Conservation (phyloP, 2,329 filamentous ascomycete genomes). For the Talaromyces atroroseus region DNA sequence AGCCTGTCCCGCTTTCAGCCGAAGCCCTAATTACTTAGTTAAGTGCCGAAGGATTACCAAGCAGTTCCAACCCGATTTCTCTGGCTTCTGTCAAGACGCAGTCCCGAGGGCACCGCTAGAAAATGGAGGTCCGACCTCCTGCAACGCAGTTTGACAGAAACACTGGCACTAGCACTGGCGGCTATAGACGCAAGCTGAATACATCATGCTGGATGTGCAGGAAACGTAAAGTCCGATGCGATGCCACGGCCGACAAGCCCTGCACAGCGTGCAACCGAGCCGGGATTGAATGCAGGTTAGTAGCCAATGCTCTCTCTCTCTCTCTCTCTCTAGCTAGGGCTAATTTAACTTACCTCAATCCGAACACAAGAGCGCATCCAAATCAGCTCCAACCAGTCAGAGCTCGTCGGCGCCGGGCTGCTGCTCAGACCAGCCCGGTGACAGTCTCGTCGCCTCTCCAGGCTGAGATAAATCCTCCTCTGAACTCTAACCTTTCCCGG, state of each 20-base stretch:
- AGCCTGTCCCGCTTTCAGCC: too few relatives aligned
- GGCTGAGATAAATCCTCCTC: not conserved
- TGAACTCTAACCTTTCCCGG: not conserved
- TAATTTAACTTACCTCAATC: too few relatives aligned
- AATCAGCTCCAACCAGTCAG: not conserved
- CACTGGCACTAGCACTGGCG: not conserved
- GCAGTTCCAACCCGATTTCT: too few relatives aligned
- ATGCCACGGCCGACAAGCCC: not conserved
- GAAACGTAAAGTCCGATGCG: conserved; percentile 3
- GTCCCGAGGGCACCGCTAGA: too few relatives aligned
- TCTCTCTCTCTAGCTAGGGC: too few relatives aligned
- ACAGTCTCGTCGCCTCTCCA: not conserved
- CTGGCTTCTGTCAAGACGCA: too few relatives aligned
- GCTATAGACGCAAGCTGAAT: not conserved
- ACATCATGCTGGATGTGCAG: conserved; percentile 3
- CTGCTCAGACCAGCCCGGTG: not conserved
- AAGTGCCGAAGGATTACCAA: too few relatives aligned
- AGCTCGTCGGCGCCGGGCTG: not conserved
- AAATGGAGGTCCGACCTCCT: not conserved
- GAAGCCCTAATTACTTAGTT: too few relatives aligned
- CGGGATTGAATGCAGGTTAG: not conserved
- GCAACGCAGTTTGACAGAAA: not conserved
- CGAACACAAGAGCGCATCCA: not conserved
- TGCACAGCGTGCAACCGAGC: not conserved
- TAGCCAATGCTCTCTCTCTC: too few relatives aligned